Conservation (phyloP, 2,329 filamentous ascomycete species). For the Xylaria hypoxylon region DNA sequence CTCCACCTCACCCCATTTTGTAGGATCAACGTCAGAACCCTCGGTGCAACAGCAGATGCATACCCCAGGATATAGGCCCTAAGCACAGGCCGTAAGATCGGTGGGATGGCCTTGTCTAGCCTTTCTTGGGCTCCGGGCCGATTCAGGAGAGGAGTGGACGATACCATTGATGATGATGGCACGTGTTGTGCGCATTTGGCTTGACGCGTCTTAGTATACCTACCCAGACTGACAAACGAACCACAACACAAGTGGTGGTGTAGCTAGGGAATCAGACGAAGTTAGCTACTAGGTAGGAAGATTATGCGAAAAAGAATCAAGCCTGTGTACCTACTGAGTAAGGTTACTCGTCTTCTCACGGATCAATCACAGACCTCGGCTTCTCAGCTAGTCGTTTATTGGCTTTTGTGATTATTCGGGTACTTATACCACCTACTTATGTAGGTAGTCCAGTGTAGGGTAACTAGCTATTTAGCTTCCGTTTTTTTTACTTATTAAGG, state of each 20-base stretch:
- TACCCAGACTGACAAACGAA: neutral
- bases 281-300: neutral
- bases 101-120: conserved; percentile 57
- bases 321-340: no score
- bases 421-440: no score
- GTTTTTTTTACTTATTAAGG: conserved; percentile 7
- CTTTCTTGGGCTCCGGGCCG: conserved; percentile 39
- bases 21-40: conserved; percentile 66
- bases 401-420: neutral
- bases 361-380: conserved; percentile 21
- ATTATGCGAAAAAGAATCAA: neutral
- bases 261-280: neutral
- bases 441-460: neutral
- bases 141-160: conserved; percentile 36
- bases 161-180: conserved; percentile 43
- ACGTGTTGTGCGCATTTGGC: conserved; percentile 19
- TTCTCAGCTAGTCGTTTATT: neutral
- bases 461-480: conserved; percentile 1
- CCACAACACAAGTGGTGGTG: neutral
- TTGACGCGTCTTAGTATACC: conserved; percentile 23
- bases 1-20: conserved; percentile 59
- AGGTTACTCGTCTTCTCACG: no score
- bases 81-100: conserved; percentile 65
- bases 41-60: conserved; percentile 67
- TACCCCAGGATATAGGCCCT: conserved; percentile 72